A percentile compares a stretch with the other conserved stretches of the same genome.
Evolutionary conservation across 2,329 filamentous ascomycete genomes (phyloP).

Genomic region (Immersiporthe knoxdaviesiana): DNA sequence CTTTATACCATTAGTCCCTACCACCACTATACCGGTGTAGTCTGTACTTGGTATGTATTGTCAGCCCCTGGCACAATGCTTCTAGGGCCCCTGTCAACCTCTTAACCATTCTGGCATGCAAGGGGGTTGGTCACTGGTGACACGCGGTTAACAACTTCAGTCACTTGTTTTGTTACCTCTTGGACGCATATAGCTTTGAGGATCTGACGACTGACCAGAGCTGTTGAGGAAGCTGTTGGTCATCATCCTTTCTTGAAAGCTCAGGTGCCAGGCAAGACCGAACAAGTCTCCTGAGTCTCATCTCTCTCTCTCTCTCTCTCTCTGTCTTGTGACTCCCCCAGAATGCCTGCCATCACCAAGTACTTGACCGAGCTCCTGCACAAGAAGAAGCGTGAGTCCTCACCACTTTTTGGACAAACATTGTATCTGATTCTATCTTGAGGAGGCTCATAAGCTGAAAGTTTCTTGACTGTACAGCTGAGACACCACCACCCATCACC

Average conservation of each 20-base stretch:
- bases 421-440: no score
- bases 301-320: no score
- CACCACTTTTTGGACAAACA: no score
- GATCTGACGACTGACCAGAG: not conserved
- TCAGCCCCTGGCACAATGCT: slow-evolving; percentile 7
- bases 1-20: not conserved
- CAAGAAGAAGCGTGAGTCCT: slow-evolving; percentile 24
- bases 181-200: no score
- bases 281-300: no score
- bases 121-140: slow-evolving; percentile 5
- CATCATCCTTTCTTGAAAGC: slow-evolving; percentile 4
- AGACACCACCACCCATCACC: slow-evolving; percentile 46
- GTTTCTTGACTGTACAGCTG: slow-evolving; percentile 32
- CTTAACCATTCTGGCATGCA: not conserved
- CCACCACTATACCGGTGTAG: not conserved
- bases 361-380: slow-evolving; percentile 25
- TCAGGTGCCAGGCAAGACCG: not conserved
- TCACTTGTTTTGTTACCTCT: not conserved
- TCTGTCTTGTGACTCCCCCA: not conserved
- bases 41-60: not conserved
- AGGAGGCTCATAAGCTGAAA: slow-evolving; percentile 6
- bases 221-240: not conserved
- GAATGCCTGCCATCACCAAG: slow-evolving; percentile 27
- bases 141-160: not conserved
- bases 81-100: not conserved